Evolutionary conservation across 441 rosid genomes (phyloP).

Genomic region (Mallotus repandus): DNA sequence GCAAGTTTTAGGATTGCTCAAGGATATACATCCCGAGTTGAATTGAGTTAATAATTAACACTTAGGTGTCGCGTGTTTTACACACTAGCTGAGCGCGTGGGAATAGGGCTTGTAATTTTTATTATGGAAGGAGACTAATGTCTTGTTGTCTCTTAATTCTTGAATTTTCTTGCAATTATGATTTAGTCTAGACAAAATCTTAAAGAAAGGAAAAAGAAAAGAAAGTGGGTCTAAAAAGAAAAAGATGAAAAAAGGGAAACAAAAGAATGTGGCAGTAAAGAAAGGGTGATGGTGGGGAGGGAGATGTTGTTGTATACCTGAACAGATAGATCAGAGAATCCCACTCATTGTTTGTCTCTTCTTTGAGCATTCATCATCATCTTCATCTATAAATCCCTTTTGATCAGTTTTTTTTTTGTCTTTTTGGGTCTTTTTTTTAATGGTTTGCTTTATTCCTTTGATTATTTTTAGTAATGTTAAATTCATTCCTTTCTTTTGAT

Average conservation of each 20-base stretch:
- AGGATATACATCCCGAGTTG: conserved; percentile 52
- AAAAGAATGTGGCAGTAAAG: conserved; percentile 22
- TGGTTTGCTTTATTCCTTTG: conserved; percentile 22
- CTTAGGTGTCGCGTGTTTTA: not conserved
- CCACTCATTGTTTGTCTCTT: conserved; percentile 51
- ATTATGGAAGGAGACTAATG: not conserved
- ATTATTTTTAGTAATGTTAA: conserved; percentile 2
- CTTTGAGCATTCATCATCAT: not conserved
- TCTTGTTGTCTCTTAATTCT: conserved; percentile 2
- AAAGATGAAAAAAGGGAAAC: not conserved
- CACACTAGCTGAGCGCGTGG: too few relatives aligned
- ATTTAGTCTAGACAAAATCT: conserved; percentile 7
- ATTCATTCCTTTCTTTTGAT: conserved; percentile 20
- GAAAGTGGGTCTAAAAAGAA: not conserved
- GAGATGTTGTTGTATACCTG: not conserved
- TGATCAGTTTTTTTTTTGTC: not conserved
- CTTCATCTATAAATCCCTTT: not conserved
- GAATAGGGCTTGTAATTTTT: not conserved
- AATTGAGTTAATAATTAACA: not conserved
- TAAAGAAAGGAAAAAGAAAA: not conserved
- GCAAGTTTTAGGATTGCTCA: conserved; percentile 85
- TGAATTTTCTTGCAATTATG: not conserved
- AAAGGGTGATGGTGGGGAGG: not conserved
- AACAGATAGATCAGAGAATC: conserved; percentile 28
- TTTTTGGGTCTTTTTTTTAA: not conserved